Base-by-base conservation (phyloP, 2,329 filamentous ascomycete genomes). In the Celoporthe dispersa region DNA sequence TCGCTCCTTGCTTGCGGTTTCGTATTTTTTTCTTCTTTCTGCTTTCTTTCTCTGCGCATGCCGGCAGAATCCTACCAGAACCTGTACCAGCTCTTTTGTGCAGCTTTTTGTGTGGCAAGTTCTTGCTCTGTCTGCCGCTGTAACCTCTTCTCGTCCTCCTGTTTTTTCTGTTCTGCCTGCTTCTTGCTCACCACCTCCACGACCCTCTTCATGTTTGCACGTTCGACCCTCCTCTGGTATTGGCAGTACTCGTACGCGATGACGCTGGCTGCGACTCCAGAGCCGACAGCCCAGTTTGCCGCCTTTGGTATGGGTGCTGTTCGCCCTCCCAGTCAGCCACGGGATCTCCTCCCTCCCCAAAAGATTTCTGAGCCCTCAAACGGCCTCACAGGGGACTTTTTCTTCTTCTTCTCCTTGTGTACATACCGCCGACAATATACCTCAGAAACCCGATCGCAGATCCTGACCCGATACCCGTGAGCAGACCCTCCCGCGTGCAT, bases 171-270 rank as follows among this genome's bases (percentile, higher is more conserved):
- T 79, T 92, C 89, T 5, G 86, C 84, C 76, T 92, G 90, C 79
- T 94, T 90, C 75, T 88, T 85, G 77, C 92, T 90, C 79, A 95
- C 91, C 70, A 96, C 88, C 78, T 97, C 93, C 68, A 97, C 91
- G 4, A 92, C 92, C 73, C 94, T 86, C 79, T 92, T 92, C 90
- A 99, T 95, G 72, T 93, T 92, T 72, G 90, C 88, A 75, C 91
- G 88, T 81, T 98, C 95, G 71, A 91, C 86, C 63, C 88, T 85
- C 70, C 94, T 86, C 72, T 88, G 87, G 74, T 90, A 90, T 77
- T 94, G 90, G 81, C 95, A 98, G 77, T 92, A 94, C 81, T 98
- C 93, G 81, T 94, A 96, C 65, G 91, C 91, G 39, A 86, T 85
- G 62, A 92, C 84, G n/a, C 92, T 90, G 8, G 87, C 87, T 28